Percentiles rank a stretch among this genome's conserved stretches.
Conservation (phyloP, 192 early-diverging fungal species). For the Coemansia erecta region DNA sequence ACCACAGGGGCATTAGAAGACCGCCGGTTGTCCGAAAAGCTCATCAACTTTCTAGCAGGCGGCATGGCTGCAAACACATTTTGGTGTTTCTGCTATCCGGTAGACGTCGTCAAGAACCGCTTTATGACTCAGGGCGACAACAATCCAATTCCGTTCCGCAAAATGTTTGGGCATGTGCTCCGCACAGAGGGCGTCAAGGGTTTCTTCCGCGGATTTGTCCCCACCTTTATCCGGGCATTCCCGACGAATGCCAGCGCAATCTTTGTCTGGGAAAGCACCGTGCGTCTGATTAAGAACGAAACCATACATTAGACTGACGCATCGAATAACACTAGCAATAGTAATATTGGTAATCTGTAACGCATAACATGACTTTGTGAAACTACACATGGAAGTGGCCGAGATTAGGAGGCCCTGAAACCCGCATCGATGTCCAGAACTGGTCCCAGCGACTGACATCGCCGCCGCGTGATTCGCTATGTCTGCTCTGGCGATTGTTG, state of each 20-base stretch:
- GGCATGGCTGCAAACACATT: slow-evolving; percentile 88
- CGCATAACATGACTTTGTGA: background rate
- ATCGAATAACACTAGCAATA: background rate
- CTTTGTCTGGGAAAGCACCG: slow-evolving; percentile 78
- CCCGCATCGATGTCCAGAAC: background rate
- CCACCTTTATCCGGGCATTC: slow-evolving; percentile 87
- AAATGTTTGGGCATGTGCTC: slow-evolving; percentile 48
- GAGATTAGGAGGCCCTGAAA: background rate
- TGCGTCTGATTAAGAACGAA: slow-evolving; percentile 52
- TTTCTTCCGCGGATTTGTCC: slow-evolving; percentile 89
- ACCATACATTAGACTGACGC: background rate
- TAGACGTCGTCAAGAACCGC: slow-evolving; percentile 88
- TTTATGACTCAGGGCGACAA: slow-evolving; percentile 89
- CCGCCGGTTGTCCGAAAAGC: slow-evolving; percentile 54
- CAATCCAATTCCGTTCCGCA: slow-evolving; percentile 52
- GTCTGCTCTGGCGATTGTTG: background rate
- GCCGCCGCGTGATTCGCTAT: background rate
- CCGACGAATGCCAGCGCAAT: slow-evolving; percentile 96
- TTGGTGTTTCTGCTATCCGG: slow-evolving; percentile 81
- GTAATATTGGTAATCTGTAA: background rate
- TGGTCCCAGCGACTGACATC: background rate
- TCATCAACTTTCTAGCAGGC: slow-evolving; percentile 71
- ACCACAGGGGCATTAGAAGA: slow-evolving; percentile 7
- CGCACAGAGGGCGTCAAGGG: slow-evolving; percentile 70
- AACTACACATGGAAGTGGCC: background rate